A percentile compares a stretch with the other conserved stretches of the same genome.
Conservation (phyloP, 768 basidiomycete genomes). For the Naganishia friedmannii region DNA sequence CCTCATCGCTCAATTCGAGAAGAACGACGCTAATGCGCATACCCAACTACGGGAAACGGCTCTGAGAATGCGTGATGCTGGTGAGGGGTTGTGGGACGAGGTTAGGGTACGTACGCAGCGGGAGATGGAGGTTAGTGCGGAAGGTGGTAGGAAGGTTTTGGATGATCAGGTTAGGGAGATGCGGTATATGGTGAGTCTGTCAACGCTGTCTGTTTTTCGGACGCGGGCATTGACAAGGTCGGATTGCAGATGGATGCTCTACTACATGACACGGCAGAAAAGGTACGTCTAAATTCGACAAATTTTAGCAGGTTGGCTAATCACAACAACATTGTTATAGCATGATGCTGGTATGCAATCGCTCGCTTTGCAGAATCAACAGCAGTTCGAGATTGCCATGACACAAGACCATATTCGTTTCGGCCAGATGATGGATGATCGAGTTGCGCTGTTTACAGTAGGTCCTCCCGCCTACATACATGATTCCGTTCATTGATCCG, state of each 20-base stretch:
- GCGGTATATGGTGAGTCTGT: background rate
- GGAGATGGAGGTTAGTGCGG: background rate
- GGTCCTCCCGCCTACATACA: background rate
- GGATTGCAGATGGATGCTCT: background rate
- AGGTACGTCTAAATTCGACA: background rate
- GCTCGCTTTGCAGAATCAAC: background rate
- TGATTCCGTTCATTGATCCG: background rate
- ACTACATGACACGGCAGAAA: background rate
- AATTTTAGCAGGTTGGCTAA: background rate
- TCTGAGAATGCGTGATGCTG: background rate
- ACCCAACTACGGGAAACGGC: background rate
- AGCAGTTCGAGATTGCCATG: background rate
- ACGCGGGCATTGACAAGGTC: no score
- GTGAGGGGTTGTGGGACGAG: slow-evolving; percentile 10
- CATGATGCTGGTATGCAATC: background rate
- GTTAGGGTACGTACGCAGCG: background rate
- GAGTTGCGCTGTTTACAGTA: background rate
- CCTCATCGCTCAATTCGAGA: background rate
- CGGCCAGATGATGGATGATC: background rate
- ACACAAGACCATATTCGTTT: background rate
- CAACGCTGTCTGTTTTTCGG: no score
- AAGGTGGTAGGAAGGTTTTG: background rate
- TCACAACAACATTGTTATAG: background rate
- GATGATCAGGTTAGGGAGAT: slow-evolving; percentile 4
- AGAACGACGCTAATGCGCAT: background rate